A percentile compares a stretch with the other conserved stretches of the same genome.
phyloP scores from a whole-genome alignment of 2,329 filamentous ascomycete species.

The Fusarium piperis region DNA sequence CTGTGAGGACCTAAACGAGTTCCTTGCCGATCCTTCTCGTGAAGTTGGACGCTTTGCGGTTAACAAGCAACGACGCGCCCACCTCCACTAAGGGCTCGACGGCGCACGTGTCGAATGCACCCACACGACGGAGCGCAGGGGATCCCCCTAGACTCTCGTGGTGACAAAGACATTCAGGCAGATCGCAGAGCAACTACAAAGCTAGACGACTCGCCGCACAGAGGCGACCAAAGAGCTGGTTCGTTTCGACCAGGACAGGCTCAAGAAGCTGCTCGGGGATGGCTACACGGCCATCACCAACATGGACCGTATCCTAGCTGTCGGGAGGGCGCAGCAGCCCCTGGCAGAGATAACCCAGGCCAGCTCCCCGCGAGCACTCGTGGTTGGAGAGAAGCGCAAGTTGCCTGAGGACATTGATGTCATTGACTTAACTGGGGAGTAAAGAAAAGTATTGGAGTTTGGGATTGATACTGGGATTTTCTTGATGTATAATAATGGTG shows the following conservation, averaged over 20 bases:
- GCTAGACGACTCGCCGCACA: neutral
- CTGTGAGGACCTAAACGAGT: conserved; percentile 40
- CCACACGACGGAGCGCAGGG: conserved; percentile 22
- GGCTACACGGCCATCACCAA: conserved; percentile 2
- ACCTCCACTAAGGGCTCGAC: conserved; percentile 36
- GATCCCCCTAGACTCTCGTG: conserved; percentile 26
- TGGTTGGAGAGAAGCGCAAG: conserved; percentile 10
- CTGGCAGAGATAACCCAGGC: neutral
- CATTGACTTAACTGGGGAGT: conserved; percentile 20
- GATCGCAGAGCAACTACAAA: neutral
- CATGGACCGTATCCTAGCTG: neutral
- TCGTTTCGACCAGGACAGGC: neutral
- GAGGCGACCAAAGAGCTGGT: neutral
- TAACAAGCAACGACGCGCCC: conserved; percentile 24
- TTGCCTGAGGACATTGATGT: neutral
- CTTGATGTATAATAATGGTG: neutral
- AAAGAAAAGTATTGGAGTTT: neutral
- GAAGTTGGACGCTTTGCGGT: conserved; percentile 17
- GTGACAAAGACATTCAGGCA: conserved; percentile 37
- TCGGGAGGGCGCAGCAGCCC: neutral
- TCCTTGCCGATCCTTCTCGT: conserved; percentile 32
- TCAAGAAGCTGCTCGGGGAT: conserved; percentile 7
- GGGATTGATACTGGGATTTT: neutral
- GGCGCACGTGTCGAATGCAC: conserved; percentile 25
- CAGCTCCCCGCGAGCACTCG: neutral